These are phyloP conservation scores for Lojkania enalia DNA, from an alignment of 2,329 filamentous ascomycete species.

Conservation along the genomic window DNA sequence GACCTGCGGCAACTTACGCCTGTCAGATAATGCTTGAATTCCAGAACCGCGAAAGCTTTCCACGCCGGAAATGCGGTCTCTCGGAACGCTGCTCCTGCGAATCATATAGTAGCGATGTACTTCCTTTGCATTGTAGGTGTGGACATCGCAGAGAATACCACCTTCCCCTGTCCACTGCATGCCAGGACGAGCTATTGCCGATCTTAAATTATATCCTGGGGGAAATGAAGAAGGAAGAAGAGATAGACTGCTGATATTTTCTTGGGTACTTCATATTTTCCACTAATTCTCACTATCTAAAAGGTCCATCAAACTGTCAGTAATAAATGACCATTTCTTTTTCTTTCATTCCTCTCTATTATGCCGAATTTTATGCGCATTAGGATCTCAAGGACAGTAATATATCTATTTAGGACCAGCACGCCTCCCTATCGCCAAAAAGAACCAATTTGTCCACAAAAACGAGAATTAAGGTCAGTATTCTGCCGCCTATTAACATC, in stretches of 20 bases:
- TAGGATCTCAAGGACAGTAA: neutral
- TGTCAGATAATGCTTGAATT: conserved; percentile 2
- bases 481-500: too few species aligned
- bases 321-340: conserved; percentile 2
- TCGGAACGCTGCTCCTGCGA: neutral
- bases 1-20: conserved; percentile 1
- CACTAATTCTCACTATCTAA: conserved; percentile 1
- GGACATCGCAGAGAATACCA: conserved; percentile 1
- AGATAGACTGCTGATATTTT: conserved; percentile 2
- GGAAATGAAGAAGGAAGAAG: conserved; percentile 2
- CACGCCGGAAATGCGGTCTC: neutral
- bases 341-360: neutral
- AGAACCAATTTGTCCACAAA: too few species aligned
- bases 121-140: conserved; percentile 1
- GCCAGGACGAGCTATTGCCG: neutral
- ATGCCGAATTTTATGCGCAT: neutral
- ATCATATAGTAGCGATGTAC: conserved; percentile 2
- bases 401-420: too few species aligned
- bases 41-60: conserved; percentile 1
- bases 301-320: conserved; percentile 1
- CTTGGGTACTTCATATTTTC: neutral
- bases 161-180: conserved; percentile 1
- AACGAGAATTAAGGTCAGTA: too few species aligned
- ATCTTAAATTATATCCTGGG: conserved; percentile 2
- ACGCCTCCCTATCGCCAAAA: too few species aligned